Evolutionary conservation across 495 filamentous ascomycete species (phyloP).

Genomic region (Trichoderma asperelloides): DNA sequence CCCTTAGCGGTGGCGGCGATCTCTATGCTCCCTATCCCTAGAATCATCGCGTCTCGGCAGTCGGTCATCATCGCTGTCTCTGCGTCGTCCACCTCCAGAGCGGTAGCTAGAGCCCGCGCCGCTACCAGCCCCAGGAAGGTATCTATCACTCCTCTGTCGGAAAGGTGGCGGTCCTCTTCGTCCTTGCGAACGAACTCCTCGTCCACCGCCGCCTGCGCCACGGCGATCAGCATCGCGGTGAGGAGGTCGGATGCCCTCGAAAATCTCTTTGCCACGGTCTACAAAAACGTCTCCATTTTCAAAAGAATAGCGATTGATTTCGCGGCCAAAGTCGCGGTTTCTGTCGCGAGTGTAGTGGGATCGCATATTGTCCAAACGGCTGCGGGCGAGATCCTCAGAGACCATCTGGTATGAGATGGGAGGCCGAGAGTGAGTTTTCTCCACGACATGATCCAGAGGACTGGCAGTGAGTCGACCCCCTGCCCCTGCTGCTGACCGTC

Average conservation of each 20-base stretch:
- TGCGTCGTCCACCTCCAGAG: neutral
- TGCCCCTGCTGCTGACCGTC: neutral
- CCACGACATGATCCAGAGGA: neutral
- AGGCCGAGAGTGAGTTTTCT: conserved; percentile 26
- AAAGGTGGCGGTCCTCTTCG: conserved; percentile 12
- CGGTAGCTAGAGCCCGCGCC: conserved; percentile 13
- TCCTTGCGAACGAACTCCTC: conserved; percentile 8
- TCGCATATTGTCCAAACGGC: conserved; percentile 59
- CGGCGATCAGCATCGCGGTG: conserved; percentile 29
- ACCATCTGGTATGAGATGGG: conserved; percentile 39
- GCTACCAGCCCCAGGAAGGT: conserved; percentile 13
- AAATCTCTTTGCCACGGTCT: conserved; percentile 66
- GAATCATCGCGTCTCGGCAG: neutral
- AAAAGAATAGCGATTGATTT: conserved; percentile 69
- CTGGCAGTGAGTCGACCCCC: neutral
- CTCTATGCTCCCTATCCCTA: neutral
- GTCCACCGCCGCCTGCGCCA: conserved; percentile 10
- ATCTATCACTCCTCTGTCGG: neutral
- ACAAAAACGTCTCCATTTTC: conserved; percentile 63
- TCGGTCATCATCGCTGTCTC: neutral
- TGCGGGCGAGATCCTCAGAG: conserved; percentile 42
- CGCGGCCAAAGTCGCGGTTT: conserved; percentile 44
- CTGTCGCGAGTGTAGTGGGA: conserved; percentile 39
- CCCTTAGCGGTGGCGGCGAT: neutral
- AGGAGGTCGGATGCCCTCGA: conserved; percentile 45